Base-by-base conservation (phyloP, 2,329 filamentous ascomycete species). In the Penicillium sp. region DNA sequence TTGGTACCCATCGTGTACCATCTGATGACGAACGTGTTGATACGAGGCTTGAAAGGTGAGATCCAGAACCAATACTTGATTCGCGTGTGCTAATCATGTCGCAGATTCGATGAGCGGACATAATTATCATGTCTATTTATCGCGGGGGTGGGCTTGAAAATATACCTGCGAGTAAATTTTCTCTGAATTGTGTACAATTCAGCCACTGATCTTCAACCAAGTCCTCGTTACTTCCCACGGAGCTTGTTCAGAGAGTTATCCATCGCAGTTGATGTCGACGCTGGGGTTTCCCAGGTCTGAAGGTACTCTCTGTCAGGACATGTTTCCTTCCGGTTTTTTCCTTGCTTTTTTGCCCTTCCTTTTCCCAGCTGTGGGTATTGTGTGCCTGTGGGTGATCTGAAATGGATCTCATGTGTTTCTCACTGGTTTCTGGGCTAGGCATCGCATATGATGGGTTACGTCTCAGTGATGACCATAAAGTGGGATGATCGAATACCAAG, bases 71-170 rank as follows among this genome's bases (percentile, higher is more conserved):
- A 13, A 14, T 30, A 14, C 24, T 4, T 5, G 16, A 10, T 8
- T 18, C 14, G 27, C 40, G 5, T 31, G 7, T 25, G 22, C 27
- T 50, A 16, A 57, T 2, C 2, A 27, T 31, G 5, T 22, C 14
- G n/a, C 30, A 61, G 56, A 45, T 50, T 39, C 38, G 48, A 50
- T 39, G 46, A 51, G 43, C 52, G 43, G 38, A 49, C 45, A 33
- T 50, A 55, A 43, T 31, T 46, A 50, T 22, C 47, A 20, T 55
- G 51, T 50, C 48, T 55, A 50, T 46, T 36, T 52, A 50, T 28
- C 44, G 31, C 40, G 40, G 42, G 24, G 18, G 24, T 38, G 40
- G 43, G 27, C 41, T 20, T 48, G 36, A 40, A 27, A 35, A 46
- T 54, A 41, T 44, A 50, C 46, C 52, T 55, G 49, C 33, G 33